Evolutionary conservation across 2,329 filamentous ascomycete species (phyloP).

Genomic region (Claviceps cyperi): DNA sequence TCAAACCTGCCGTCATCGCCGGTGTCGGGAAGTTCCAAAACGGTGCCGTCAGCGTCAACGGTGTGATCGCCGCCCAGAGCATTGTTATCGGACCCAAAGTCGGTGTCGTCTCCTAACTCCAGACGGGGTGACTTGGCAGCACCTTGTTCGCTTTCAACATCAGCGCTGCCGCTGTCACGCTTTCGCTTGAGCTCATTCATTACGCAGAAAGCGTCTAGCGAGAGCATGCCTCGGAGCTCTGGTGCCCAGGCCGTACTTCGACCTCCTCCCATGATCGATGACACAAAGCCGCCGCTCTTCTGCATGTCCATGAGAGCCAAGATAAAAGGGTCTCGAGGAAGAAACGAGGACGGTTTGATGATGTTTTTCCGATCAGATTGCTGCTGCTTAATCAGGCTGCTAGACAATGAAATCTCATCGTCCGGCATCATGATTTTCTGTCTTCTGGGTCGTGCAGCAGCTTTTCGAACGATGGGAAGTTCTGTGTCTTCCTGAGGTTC

Average conservation of each 20-base stretch:
- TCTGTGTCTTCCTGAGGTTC: conserved; percentile 45
- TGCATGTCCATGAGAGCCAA: conserved; percentile 85
- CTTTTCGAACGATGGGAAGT: conserved; percentile 45
- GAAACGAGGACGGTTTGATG: conserved; percentile 64
- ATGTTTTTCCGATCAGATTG: conserved; percentile 79
- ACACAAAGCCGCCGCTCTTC: conserved; percentile 78
- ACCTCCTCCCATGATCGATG: conserved; percentile 69
- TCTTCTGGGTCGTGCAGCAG: conserved; percentile 59
- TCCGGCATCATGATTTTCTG: conserved; percentile 77
- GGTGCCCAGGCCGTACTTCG: conserved; percentile 74
- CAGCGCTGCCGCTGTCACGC: conserved; percentile 73
- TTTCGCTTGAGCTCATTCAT: conserved; percentile 82
- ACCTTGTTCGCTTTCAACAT: conserved; percentile 54
- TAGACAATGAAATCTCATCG: conserved; percentile 61
- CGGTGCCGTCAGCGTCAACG: conserved; percentile 43
- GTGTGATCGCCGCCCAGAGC: conserved; percentile 36
- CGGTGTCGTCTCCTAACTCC: conserved; percentile 53
- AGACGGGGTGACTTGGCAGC: conserved; percentile 55
- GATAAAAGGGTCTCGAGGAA: conserved; percentile 76
- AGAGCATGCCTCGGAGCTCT: conserved; percentile 84
- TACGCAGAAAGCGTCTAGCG: conserved; percentile 63
- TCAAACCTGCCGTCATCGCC: conserved; percentile 33
- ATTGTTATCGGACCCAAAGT: conserved; percentile 30
- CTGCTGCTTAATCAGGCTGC: conserved; percentile 67
- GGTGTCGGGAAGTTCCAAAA: conserved; percentile 45